Conservation (phyloP, 192 early-diverging fungal genomes). For the Entomortierella parvispora region DNA sequence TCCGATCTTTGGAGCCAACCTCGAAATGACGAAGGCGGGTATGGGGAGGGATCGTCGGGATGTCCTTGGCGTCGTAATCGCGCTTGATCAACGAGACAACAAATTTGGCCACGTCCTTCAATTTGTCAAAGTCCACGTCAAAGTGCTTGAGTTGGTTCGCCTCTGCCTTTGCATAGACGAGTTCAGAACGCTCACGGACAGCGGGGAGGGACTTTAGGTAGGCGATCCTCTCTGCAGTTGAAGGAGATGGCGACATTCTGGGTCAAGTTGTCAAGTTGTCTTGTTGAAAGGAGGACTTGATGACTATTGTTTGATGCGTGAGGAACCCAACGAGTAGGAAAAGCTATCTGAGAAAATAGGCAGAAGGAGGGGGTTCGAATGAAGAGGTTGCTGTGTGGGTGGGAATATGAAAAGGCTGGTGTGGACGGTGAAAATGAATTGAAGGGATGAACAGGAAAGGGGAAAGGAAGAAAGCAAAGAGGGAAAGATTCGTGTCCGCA, state of each 20-base stretch:
- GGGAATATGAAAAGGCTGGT: background rate
- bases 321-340: background rate
- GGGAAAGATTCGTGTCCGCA: background rate
- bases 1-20: slow-evolving; percentile 56
- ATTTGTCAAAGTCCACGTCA: slow-evolving; percentile 69
- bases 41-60: slow-evolving; percentile 83
- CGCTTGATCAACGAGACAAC: slow-evolving; percentile 76
- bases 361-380: background rate
- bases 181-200: slow-evolving; percentile 75
- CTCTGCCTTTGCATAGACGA: slow-evolving; percentile 69
- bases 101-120: slow-evolving; percentile 73
- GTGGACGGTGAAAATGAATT: background rate
- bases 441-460: background rate
- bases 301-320: background rate
- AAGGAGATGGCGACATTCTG: slow-evolving; percentile 31
- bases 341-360: background rate
- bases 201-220: slow-evolving; percentile 77
- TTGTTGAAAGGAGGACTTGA: background rate
- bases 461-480: background rate
- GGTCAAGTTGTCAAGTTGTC: background rate
- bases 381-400: background rate
- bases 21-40: slow-evolving; percentile 91
- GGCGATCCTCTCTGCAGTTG: slow-evolving; percentile 45
- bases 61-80: slow-evolving; percentile 65
- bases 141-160: slow-evolving; percentile 74